These are phyloP conservation scores for Barbatosphaeria neglecta DNA, from an alignment of 495 filamentous ascomycete species.

Conservation along the genomic window DNA sequence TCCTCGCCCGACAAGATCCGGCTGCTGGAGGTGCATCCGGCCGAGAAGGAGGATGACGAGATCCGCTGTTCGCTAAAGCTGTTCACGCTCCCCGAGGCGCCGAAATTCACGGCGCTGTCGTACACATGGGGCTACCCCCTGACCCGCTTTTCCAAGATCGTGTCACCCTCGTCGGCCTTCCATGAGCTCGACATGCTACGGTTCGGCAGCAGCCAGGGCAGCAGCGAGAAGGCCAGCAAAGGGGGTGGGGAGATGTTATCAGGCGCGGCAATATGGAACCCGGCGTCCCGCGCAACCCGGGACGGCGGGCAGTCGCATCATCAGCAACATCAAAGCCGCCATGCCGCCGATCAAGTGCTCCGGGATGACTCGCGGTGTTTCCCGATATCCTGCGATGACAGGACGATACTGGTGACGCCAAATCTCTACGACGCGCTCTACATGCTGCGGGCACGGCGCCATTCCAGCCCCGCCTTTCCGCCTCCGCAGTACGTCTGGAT, in stretches of 20 bases:
- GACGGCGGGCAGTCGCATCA: too few relatives aligned
- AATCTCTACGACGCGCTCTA: conserved; percentile 7
- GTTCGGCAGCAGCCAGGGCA: not conserved
- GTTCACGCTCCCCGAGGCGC: conserved; percentile 3
- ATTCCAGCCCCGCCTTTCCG: not conserved
- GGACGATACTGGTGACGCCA: conserved; percentile 6
- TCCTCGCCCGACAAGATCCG: conserved; percentile 1
- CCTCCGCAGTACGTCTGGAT: conserved; percentile 5
- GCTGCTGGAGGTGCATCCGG: conserved; percentile 1
- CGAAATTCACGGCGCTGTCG: conserved; percentile 7
- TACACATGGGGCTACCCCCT: conserved; percentile 11
- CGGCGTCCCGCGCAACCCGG: too few relatives aligned
- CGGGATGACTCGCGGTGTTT: not conserved
- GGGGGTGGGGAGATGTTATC: too few relatives aligned
- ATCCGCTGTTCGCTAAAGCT: conserved; percentile 4
- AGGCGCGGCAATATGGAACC: too few relatives aligned
- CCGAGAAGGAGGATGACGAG: not conserved
- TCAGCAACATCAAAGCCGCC: too few relatives aligned
- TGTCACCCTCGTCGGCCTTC: not conserved
- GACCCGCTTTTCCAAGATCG: conserved; percentile 1
- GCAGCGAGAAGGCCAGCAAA: too few relatives aligned
- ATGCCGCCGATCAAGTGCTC: not conserved
- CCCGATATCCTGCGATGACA: conserved; percentile 7
- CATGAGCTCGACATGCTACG: not conserved
- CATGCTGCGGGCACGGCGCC: not conserved